phyloP scores from a whole-genome alignment of 1,139 yeast genomes.

The Pichia terricola region DNA sequence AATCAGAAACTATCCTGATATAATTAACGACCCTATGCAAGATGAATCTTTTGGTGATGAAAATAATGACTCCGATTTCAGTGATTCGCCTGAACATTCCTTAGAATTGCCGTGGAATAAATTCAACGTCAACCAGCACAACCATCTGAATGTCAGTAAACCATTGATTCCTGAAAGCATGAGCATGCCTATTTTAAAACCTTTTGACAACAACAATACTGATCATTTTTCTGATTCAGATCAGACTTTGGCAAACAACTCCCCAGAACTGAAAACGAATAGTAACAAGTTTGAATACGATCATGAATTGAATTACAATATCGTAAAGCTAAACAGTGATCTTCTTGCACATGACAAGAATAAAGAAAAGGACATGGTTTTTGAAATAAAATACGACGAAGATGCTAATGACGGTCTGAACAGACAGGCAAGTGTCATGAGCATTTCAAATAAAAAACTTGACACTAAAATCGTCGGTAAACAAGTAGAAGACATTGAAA shows the following conservation, averaged over 20 bases:
- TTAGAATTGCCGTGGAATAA: neutral
- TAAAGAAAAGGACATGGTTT: too few relatives aligned
- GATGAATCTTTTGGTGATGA: neutral
- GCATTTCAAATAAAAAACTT: constrained; percentile 6
- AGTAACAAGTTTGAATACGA: too few relatives aligned
- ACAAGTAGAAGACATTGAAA: constrained; percentile 4
- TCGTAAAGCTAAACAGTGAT: too few relatives aligned
- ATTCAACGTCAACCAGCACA: neutral
- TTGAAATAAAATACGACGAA: too few relatives aligned
- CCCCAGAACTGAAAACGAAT: neutral
- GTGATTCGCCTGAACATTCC: neutral
- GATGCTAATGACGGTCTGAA: neutral
- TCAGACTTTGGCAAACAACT: neutral
- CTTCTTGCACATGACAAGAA: too few relatives aligned
- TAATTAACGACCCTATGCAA: neutral
- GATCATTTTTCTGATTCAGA: neutral
- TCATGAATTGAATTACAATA: neutral
- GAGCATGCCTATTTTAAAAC: neutral
- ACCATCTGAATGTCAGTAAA: too few relatives aligned
- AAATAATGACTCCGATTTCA: neutral
- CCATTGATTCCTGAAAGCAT: neutral
- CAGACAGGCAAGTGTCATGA: neutral
- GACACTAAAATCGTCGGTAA: constrained; percentile 15
- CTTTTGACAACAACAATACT: too few relatives aligned
- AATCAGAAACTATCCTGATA: neutral